Percentiles rank a stretch among this genome's conserved stretches.
These are phyloP conservation scores for Choiromyces venosus DNA, from an alignment of 495 filamentous ascomycete species.

Conservation along the genomic window DNA sequence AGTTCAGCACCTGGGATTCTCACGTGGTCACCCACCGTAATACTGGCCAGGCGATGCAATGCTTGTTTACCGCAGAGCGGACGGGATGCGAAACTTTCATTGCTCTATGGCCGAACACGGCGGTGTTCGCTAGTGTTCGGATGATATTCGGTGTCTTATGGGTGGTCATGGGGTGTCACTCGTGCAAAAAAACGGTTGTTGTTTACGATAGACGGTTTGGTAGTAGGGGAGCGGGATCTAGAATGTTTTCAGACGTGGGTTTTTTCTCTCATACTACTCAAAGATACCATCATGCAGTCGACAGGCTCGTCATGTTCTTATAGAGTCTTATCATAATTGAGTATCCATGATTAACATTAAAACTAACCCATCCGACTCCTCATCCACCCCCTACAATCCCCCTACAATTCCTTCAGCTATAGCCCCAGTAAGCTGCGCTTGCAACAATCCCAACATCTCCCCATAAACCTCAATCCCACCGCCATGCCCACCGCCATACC, in stretches of 20 bases:
- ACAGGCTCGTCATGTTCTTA: neutral
- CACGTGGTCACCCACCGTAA: neutral
- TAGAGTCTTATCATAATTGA: neutral
- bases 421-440: neutral
- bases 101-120: constrained; percentile 3
- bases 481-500: neutral
- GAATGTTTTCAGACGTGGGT: too few relatives aligned
- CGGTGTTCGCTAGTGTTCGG: neutral
- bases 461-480: constrained; percentile 1
- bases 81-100: neutral
- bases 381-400: neutral
- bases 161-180: neutral
- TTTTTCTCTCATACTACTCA: neutral
- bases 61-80: neutral
- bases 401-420: neutral
- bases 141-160: neutral
- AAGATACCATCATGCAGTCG: neutral
- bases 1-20: neutral
- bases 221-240: neutral
- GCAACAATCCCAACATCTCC: neutral
- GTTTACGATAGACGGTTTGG: neutral
- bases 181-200: neutral
- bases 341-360: neutral
- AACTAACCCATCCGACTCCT: neutral
- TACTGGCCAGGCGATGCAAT: neutral